A percentile compares a stretch with the other conserved stretches of the same genome.
These are phyloP conservation scores for Arthroderma sp. DNA, from an alignment of 2,329 filamentous ascomycete genomes.

Conservation along the genomic window DNA sequence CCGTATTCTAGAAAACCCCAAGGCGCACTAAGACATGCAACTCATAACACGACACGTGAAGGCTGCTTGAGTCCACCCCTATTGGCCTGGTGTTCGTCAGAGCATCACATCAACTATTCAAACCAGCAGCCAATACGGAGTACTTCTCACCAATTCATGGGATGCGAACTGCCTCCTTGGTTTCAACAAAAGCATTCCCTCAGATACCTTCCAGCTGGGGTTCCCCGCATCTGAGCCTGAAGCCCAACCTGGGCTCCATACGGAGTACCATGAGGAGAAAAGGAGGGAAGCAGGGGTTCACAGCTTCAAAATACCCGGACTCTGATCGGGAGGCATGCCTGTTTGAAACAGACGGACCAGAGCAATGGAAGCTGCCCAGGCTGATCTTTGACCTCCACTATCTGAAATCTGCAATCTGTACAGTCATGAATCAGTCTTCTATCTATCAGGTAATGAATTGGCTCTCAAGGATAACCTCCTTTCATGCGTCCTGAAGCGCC, in stretches of 20 bases:
- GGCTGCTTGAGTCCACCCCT: neutral
- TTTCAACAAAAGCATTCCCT: neutral
- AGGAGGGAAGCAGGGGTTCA: neutral
- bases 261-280: neutral
- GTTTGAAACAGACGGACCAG: neutral
- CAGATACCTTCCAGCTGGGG: neutral
- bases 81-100: neutral
- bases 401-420: neutral
- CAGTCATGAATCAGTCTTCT: neutral
- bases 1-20: neutral
- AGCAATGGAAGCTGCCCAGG: neutral
- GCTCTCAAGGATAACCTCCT: neutral
- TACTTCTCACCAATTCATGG: neutral
- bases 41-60: neutral
- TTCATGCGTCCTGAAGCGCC: neutral
- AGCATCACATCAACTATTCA: neutral
- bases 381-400: neutral
- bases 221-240: neutral
- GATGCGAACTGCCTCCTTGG: neutral
- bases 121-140: neutral
- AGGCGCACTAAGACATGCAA: constrained; percentile 1
- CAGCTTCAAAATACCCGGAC: neutral
- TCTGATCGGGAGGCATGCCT: neutral
- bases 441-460: neutral
- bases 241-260: neutral